These are phyloP conservation scores for Backusella circina DNA, from an alignment of 192 early-diverging fungal genomes.

Conservation along the genomic window DNA sequence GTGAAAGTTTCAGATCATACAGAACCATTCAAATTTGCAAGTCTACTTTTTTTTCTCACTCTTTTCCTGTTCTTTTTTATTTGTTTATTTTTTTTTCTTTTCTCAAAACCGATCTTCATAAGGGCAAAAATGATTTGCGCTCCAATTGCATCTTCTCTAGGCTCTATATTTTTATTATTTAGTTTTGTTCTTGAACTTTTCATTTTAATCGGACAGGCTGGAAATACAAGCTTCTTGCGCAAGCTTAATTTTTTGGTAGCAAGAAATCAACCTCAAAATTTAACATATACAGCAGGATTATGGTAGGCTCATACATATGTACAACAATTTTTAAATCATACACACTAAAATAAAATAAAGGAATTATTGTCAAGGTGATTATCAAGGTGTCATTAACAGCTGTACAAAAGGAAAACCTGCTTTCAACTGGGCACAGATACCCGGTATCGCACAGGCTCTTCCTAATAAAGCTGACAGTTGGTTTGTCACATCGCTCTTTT, in stretches of 20 bases:
- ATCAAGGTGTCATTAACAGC: neutral
- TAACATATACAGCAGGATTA: neutral
- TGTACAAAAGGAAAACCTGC: conserved; percentile 1
- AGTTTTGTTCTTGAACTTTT: conserved; percentile 7
- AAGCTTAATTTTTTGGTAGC: neutral
- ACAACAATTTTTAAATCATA: neutral
- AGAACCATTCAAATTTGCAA: neutral
- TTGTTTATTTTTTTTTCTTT: neutral
- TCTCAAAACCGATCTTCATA: neutral
- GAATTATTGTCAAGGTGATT: conserved; percentile 20
- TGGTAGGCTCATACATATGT: neutral
- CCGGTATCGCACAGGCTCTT: conserved; percentile 1
- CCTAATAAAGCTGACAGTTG: neutral
- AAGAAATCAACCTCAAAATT: neutral
- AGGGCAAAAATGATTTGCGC: neutral
- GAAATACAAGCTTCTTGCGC: neutral
- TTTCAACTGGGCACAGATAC: conserved; percentile 18
- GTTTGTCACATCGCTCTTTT: neutral
- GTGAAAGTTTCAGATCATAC: neutral
- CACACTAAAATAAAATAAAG: neutral
- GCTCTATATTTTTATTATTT: conserved; percentile 3
- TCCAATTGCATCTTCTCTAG: neutral
- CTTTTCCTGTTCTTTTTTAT: neutral
- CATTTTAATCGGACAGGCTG: conserved; percentile 4
- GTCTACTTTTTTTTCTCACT: neutral